Base-by-base conservation (phyloP, 768 basidiomycete species). In the Epithele typhae region DNA sequence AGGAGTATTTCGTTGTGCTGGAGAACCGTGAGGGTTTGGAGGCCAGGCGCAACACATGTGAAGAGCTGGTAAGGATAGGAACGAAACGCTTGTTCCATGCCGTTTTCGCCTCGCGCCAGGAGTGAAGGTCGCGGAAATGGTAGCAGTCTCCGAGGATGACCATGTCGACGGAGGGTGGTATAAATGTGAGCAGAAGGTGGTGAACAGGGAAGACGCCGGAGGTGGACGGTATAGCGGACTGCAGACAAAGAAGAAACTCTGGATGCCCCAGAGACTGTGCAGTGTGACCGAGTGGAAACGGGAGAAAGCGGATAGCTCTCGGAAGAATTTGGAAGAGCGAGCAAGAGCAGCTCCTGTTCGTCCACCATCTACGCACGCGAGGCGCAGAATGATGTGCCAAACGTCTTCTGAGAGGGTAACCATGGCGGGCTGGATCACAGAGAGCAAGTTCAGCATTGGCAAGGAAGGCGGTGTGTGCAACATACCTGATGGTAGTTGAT, bases 111-210 rank as follows among this genome's bases (percentile, higher is more conserved):
- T 37, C 23, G 7, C 17, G 8, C 35, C 39, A 51, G 4, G 49
- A 45, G 22, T 37, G 14, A 40, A 17, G 24, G 35, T 51, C 49
- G 21, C 34, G 38, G 17, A 45, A 24, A 36, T 42, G 40, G 27
- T 5, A 45, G 5, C 37, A 14, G 3, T 34, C 38, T 25, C 30
- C 44, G 27, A 51, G 44, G 27, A 45, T n/a, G 11, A 33, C 30
- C 11, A 46, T n/a, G 23, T 51, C 49, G n/a, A 40, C 43, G 35
- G 41, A 25, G 11, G 36, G 25, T 5, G 49, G 44, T 18, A 51
- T 43, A 40, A 51, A 51, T 1, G 44, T 24, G 18, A 51, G 40
- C 10, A 51, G 25, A 3, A 51, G 40, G 33, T 42, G 44, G 19
- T 35, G 44, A 22, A 51, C 44, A n/a, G 19, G 44, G 27, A 14